Conservation (phyloP, 2,329 filamentous ascomycete genomes). For the Plectosphaerella plurivora region DNA sequence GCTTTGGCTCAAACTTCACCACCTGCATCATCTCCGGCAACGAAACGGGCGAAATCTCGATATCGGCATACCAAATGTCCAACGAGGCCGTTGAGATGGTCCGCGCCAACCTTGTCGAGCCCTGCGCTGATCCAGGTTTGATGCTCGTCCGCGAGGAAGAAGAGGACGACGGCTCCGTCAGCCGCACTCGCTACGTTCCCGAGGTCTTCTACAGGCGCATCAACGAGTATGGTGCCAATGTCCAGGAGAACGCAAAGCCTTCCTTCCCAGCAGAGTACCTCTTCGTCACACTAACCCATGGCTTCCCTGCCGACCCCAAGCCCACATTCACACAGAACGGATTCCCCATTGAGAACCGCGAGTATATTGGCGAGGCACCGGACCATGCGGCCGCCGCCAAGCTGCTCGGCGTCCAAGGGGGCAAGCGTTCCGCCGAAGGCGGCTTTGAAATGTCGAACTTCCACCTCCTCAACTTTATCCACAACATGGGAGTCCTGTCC, state of each 20-base stretch:
- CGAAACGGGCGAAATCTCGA: conserved; percentile 78
- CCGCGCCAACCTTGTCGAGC: conserved; percentile 87
- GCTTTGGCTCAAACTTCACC: conserved; percentile 94
- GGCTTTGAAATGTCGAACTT: conserved; percentile 81
- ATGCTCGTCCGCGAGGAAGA: conserved; percentile 95
- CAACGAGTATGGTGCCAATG: conserved; percentile 94
- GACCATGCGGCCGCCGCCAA: conserved; percentile 67
- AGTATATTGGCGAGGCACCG: conserved; percentile 80
- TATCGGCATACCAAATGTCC: conserved; percentile 91
- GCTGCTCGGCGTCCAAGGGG: conserved; percentile 58
- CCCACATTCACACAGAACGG: conserved; percentile 69
- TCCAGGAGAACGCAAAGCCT: conserved; percentile 95
- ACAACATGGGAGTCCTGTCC: conserved; percentile 72
- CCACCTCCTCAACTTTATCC: conserved; percentile 85
- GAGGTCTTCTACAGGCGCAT: conserved; percentile 95
- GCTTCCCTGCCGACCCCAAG: conserved; percentile 78
- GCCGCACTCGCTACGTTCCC: conserved; percentile 81
- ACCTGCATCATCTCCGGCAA: conserved; percentile 96
- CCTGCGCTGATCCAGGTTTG: conserved; percentile 84
- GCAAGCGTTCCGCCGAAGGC: conserved; percentile 56
- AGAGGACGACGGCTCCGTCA: conserved; percentile 67
- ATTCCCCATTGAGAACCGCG: conserved; percentile 91
- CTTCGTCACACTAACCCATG: conserved; percentile 91
- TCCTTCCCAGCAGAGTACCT: conserved; percentile 96
- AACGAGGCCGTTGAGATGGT: conserved; percentile 98